Conservation (phyloP, 352 stramenopile genomes). For the Globisporangium nodosum region DNA sequence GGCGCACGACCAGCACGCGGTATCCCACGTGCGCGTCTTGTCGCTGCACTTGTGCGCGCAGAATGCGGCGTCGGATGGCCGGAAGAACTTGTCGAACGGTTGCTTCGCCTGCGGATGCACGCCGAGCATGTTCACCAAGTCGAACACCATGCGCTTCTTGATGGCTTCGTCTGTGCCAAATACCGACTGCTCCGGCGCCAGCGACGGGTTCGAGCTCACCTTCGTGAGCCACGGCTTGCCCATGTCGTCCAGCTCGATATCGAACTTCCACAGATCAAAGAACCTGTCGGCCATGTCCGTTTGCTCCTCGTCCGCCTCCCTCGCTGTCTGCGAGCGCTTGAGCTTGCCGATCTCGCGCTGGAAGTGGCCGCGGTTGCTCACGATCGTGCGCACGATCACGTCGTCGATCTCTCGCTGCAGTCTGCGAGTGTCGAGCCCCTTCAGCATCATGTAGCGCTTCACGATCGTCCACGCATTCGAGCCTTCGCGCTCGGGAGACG, state of each 20-base stretch:
- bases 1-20: conserved; percentile 68
- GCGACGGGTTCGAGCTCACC: conserved; percentile 58
- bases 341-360: conserved; percentile 40
- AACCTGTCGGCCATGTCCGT: conserved; percentile 66
- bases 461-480: conserved; percentile 67
- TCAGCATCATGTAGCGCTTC: conserved; percentile 50
- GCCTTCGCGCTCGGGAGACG: conserved; percentile 37
- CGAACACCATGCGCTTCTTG: conserved; percentile 54
- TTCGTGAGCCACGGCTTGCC: conserved; percentile 95
- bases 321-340: conserved; percentile 18
- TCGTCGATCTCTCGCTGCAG: conserved; percentile 67
- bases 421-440: conserved; percentile 55
- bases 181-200: conserved; percentile 36
- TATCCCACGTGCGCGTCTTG: conserved; percentile 55
- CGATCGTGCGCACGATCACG: conserved; percentile 50
- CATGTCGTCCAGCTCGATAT: conserved; percentile 93
- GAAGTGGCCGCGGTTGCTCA: conserved; percentile 53
- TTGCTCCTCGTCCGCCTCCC: conserved; percentile 18
- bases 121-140: conserved; percentile 65
- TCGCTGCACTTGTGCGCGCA: conserved; percentile 63
- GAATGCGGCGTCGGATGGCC: conserved; percentile 30
- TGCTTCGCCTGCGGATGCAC: conserved; percentile 54
- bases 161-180: conserved; percentile 67
- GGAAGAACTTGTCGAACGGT: conserved; percentile 62
- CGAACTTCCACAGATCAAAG: conserved; percentile 94